phyloP scores from a whole-genome alignment of 176 grass and related monocot genomes.

The Juncus inflexus region DNA sequence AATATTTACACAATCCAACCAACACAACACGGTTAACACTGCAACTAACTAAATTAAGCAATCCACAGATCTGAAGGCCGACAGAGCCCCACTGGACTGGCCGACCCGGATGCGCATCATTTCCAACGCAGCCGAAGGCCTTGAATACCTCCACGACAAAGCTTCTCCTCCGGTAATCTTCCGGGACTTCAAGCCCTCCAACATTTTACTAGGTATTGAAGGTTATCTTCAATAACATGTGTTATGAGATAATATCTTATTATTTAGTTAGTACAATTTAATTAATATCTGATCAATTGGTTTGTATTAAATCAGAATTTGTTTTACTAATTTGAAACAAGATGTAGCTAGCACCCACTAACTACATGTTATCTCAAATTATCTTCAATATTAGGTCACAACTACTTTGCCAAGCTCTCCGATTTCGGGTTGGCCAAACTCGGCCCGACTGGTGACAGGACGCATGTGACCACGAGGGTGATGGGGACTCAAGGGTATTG shows the following conservation, averaged over 20 bases:
- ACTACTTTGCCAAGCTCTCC: slow-evolving; percentile 58
- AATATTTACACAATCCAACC: background rate
- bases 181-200: slow-evolving; percentile 78
- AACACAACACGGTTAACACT: slow-evolving; percentile 2
- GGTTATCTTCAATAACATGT: no score
- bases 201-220: slow-evolving; percentile 45
- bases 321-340: no score
- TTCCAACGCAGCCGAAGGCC: slow-evolving; percentile 63
- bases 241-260: no score
- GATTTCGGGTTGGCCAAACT: slow-evolving; percentile 87
- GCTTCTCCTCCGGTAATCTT: slow-evolving; percentile 66
- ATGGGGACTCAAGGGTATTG: slow-evolving; percentile 87
- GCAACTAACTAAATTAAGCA: slow-evolving; percentile 2
- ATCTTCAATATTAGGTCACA: slow-evolving; percentile 28
- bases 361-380: no score
- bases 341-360: no score
- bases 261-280: no score
- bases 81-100: slow-evolving; percentile 61
- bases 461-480: slow-evolving; percentile 77
- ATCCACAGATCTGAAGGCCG: slow-evolving; percentile 42
- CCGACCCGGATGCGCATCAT: slow-evolving; percentile 73
- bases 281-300: no score
- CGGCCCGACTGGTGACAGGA: slow-evolving; percentile 69
- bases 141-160: slow-evolving; percentile 68
- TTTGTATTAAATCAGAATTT: no score